Conservation (phyloP, 352 stramenopile genomes). For the Globisporangium acanthophoron region DNA sequence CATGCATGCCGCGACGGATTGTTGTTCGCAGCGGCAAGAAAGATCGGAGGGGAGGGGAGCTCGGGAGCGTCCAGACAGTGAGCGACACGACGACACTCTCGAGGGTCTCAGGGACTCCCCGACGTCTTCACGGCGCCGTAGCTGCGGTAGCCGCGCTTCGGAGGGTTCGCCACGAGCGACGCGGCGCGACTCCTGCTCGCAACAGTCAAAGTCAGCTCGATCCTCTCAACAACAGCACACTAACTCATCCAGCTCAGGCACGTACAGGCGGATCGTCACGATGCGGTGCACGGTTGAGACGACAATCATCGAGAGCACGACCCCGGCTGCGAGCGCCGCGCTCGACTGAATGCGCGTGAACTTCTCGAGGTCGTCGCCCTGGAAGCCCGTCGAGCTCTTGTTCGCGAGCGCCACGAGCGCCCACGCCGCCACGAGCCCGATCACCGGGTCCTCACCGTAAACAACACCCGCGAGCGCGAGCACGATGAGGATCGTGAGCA, state of each 20-base stretch:
- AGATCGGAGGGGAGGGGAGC: background rate
- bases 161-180: slow-evolving; percentile 11
- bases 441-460: slow-evolving; percentile 46
- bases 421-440: slow-evolving; percentile 49
- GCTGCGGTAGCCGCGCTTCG: slow-evolving; percentile 14
- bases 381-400: slow-evolving; percentile 27
- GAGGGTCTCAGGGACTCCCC: slow-evolving; percentile 4
- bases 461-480: slow-evolving; percentile 33
- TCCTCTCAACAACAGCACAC: background rate
- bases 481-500: slow-evolving; percentile 43
- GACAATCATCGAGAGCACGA: slow-evolving; percentile 21
- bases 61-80: background rate
- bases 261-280: slow-evolving; percentile 14
- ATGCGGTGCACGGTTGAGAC: slow-evolving; percentile 27
- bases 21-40: background rate
- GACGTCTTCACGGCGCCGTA: slow-evolving; percentile 13
- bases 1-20: background rate
- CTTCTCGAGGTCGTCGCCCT: slow-evolving; percentile 16
- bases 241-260: background rate
- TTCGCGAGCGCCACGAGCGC: slow-evolving; percentile 39
- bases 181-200: slow-evolving; percentile 10
- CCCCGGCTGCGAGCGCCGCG: slow-evolving; percentile 31
- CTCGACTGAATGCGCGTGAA: slow-evolving; percentile 35
- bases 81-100: background rate
- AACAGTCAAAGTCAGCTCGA: background rate